Evolutionary conservation across 2,329 filamentous ascomycete species (phyloP).

Genomic region (Claviceps pazoutovae): DNA sequence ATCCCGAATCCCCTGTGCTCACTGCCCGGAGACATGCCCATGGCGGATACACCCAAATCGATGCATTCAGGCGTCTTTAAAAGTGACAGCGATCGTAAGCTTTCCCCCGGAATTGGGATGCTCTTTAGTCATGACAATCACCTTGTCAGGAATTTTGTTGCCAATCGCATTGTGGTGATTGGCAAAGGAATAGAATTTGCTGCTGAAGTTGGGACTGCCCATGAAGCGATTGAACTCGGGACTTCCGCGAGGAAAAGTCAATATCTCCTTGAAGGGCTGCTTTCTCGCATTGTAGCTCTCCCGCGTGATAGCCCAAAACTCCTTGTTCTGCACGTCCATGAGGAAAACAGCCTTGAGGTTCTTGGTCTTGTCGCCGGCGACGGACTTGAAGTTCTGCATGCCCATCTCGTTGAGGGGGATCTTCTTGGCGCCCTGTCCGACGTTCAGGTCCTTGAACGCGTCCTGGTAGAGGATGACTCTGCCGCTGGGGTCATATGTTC

Average conservation of each 20-base stretch:
- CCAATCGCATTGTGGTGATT: neutral
- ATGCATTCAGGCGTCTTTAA: neutral
- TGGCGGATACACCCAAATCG: too few relatives aligned
- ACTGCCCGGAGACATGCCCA: too few relatives aligned
- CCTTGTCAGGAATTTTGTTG: neutral
- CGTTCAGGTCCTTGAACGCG: neutral
- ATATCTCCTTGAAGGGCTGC: neutral
- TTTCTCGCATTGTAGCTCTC: neutral
- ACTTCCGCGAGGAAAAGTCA: neutral
- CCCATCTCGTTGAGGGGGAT: constrained; percentile 1
- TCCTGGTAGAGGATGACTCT: neutral
- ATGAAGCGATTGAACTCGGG: neutral
- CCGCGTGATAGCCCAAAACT: constrained; percentile 1
- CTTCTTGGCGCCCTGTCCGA: neutral
- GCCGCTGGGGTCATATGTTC: neutral
- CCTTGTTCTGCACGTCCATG: constrained; percentile 1
- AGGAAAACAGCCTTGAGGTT: neutral
- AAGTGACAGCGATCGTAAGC: neutral
- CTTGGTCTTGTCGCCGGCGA: neutral
- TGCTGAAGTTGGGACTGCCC: constrained; percentile 1
- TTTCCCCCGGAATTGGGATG: neutral
- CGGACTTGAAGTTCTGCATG: neutral
- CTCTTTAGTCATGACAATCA: neutral
- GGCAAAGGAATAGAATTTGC: constrained; percentile 1
- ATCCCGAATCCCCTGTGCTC: too few relatives aligned